A percentile compares a stretch with the other conserved stretches of the same genome.
Conservation (phyloP, 2,329 filamentous ascomycete species). For the Didymella keratinophila region DNA sequence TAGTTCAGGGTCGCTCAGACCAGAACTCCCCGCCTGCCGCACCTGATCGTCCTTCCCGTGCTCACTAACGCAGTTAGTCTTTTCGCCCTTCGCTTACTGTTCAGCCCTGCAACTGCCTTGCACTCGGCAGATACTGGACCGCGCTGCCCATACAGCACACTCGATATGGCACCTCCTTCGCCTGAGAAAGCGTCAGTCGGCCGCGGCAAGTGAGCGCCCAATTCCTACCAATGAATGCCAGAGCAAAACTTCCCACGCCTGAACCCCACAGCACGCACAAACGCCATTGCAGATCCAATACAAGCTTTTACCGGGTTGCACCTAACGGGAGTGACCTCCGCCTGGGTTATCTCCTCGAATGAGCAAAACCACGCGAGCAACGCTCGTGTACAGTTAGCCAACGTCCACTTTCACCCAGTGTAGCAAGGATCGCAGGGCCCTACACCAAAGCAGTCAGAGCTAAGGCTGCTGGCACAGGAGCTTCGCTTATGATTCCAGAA, state of each 20-base stretch:
- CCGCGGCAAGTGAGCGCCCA: neutral
- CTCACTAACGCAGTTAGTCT: neutral
- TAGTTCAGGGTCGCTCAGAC: neutral
- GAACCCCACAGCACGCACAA: neutral
- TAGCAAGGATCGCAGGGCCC: neutral
- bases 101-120: neutral
- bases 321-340: neutral
- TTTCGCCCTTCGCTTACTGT: constrained; percentile 1
- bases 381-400: neutral
- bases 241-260: neutral
- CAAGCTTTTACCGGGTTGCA: neutral
- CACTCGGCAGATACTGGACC: neutral
- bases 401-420: neutral
- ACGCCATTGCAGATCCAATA: neutral
- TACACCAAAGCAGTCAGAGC: neutral
- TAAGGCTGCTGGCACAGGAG: neutral
- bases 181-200: neutral
- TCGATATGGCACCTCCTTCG: neutral
- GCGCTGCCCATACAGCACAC: neutral
- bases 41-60: neutral
- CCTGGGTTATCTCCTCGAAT: neutral
- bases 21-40: neutral
- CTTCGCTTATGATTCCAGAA: neutral
- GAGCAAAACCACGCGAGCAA: neutral
- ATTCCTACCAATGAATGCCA: neutral